Conservation (phyloP, 2,329 filamentous ascomycete species). For the Colletotrichum sp. region DNA sequence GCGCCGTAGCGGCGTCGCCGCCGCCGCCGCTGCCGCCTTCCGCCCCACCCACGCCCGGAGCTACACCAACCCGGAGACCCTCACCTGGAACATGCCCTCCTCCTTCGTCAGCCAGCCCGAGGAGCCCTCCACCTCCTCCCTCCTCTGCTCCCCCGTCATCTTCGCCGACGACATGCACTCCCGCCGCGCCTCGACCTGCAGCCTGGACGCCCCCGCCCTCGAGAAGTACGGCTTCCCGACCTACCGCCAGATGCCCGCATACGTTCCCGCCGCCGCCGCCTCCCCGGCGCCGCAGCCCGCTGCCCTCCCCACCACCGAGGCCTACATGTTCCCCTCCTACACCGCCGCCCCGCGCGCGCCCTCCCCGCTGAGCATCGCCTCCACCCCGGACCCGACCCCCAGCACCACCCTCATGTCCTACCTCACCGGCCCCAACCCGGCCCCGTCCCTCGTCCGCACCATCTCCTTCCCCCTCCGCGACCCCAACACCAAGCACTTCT, state of each 20-base stretch:
- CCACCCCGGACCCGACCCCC: slow-evolving; percentile 50
- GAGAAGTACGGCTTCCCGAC: slow-evolving; percentile 83
- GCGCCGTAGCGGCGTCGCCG: slow-evolving; percentile 15
- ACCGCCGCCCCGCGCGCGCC: slow-evolving; percentile 44
- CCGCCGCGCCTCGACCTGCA: slow-evolving; percentile 70
- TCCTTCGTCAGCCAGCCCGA: slow-evolving; percentile 35
- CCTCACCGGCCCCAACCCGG: slow-evolving; percentile 80
- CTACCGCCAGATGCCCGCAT: slow-evolving; percentile 75
- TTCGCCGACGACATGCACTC: slow-evolving; percentile 53
- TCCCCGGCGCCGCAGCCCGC: neutral
- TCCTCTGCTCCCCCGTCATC: slow-evolving; percentile 72
- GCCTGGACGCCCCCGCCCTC: slow-evolving; percentile 69
- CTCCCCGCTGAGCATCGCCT: slow-evolving; percentile 44
- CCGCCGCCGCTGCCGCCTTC: slow-evolving; percentile 33
- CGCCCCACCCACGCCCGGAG: slow-evolving; percentile 60
- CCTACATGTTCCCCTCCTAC: slow-evolving; percentile 53
- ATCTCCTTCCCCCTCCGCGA: slow-evolving; percentile 73
- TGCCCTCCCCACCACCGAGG: slow-evolving; percentile 37
- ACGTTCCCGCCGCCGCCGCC: slow-evolving; percentile 40
- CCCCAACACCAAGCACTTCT: slow-evolving; percentile 81
- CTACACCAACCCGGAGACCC: slow-evolving; percentile 66
- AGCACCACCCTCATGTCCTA: slow-evolving; percentile 79
- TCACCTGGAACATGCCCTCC: slow-evolving; percentile 40
- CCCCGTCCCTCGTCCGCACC: slow-evolving; percentile 80
- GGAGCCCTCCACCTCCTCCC: slow-evolving; percentile 40